phyloP scores from a whole-genome alignment of 805 yeast genomes.

The Lipomyces anomalus region DNA sequence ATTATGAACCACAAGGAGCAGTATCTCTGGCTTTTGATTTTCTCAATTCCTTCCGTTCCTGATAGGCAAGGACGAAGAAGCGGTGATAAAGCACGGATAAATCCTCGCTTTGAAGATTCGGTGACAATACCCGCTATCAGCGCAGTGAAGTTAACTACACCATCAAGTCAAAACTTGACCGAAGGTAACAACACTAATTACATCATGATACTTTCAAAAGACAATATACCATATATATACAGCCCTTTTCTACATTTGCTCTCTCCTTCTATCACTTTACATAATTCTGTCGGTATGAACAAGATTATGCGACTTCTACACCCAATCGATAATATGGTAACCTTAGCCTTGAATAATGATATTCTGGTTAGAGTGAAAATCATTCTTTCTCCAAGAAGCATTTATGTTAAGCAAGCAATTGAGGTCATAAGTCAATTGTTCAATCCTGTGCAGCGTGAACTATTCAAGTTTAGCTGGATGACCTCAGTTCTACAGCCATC shows the following conservation, averaged over 20 bases:
- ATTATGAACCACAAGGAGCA: slow-evolving; percentile 42
- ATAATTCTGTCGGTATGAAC: background rate
- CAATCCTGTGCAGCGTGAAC: slow-evolving; percentile 4
- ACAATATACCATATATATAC: slow-evolving; percentile 36
- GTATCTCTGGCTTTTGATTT: slow-evolving; percentile 48
- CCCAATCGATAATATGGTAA: background rate
- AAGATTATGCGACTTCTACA: background rate
- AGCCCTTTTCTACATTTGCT: slow-evolving; percentile 54
- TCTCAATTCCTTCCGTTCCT: slow-evolving; percentile 27
- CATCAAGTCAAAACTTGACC: slow-evolving; percentile 30
- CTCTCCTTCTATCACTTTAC: slow-evolving; percentile 34
- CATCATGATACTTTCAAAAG: slow-evolving; percentile 11
- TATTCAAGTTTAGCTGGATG: slow-evolving; percentile 6
- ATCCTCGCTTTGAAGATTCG: slow-evolving; percentile 36
- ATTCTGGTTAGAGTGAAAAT: slow-evolving; percentile 7
- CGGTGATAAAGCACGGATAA: background rate
- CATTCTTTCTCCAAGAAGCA: slow-evolving; percentile 3
- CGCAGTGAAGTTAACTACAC: slow-evolving; percentile 37
- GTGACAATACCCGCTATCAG: slow-evolving; percentile 33
- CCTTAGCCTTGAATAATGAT: background rate
- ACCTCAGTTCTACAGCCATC: slow-evolving; percentile 7
- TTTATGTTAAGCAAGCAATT: slow-evolving; percentile 2
- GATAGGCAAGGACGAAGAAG: no score
- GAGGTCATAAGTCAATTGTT: slow-evolving; percentile 7
- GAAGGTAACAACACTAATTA: background rate